Base-by-base conservation (phyloP, 768 basidiomycete species). In the Guyanaporus albipodus region DNA sequence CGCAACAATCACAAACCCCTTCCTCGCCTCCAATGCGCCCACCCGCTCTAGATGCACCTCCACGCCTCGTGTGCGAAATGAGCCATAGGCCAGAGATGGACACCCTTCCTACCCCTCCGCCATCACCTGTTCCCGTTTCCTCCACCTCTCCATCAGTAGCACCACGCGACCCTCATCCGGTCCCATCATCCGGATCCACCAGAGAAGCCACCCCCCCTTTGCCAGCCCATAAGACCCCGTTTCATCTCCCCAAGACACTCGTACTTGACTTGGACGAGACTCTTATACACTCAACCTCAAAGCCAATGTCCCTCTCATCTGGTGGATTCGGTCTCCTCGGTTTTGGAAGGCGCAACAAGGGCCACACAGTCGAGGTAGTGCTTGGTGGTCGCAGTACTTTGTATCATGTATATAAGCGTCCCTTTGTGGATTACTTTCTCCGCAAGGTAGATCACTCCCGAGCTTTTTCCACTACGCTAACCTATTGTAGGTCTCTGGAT, bases 201-300 rank as follows among this genome's bases (percentile, higher is more conserved):
- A 70, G 78, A 42, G 70, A 76, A 38, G 61, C 74, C 4, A 79
- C 82, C 1, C 79, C 83, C 45, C 67, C 71, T n/a, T 61, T 73
- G 19, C 54, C 66, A 15, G 46, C 64, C 8, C 78, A 80, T 54
- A 83, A 77, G 59, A 79, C 84, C 0, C 83, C 85, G 4, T 86
- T 95, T 53, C 85, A 85, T 57, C 73, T 81, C 26, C 92, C 81
- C 22, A 99, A 99, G 73, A 96, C 93, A 1, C 83, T 99, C 29
- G 93, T 99, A 24, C 81, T 99, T 35, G 96, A 99, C 70, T 75
- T 99, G 42, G 96, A 99, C 66, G 96, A 99, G 71, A 99, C 96
- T 1, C 81, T 99, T 38, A 98, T 98, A 48, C 96, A 99, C 63
- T 96, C 94, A 2, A 98, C 96, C 0, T 90, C 92, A 15, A 77